These are phyloP conservation scores for Platanthera guangdongensis DNA, from an alignment of 106 monocot species.

Conservation along the genomic window DNA sequence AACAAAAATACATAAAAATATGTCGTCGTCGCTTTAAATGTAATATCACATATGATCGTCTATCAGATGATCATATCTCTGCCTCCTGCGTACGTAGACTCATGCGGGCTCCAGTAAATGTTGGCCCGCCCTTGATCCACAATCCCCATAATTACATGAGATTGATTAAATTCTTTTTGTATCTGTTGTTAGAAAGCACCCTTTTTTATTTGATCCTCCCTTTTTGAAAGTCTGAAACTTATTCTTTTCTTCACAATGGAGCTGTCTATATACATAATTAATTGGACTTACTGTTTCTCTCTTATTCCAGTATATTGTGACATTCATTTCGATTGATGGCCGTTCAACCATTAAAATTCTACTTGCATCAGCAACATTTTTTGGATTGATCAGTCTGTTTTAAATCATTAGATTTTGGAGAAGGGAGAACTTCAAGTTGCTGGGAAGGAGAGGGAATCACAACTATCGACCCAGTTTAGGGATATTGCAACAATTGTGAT, in stretches of 20 bases:
- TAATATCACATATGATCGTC: too few species aligned
- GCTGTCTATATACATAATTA: background rate
- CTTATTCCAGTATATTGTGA: background rate
- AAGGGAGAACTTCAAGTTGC: constrained; percentile 96
- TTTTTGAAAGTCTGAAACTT: background rate
- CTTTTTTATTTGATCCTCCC: background rate
- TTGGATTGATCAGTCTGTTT: background rate
- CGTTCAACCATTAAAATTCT: background rate
- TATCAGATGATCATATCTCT: too few species aligned
- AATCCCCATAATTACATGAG: background rate
- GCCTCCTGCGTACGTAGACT: too few species aligned
- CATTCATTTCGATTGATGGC: background rate
- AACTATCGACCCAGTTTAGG: constrained; percentile 74
- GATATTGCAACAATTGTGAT: constrained; percentile 96
- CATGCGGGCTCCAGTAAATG: too few species aligned
- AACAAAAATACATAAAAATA: too few species aligned
- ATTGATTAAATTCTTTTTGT: background rate
- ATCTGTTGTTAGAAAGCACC: background rate
- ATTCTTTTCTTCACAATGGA: background rate
- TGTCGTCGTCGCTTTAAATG: too few species aligned
- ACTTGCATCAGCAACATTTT: background rate
- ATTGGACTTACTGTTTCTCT: background rate
- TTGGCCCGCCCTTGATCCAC: too few species aligned
- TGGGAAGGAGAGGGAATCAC: constrained; percentile 91
- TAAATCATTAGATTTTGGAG: constrained; percentile 63